Percentiles rank a stretch among this genome's conserved stretches.
These are phyloP conservation scores for Pisolithus microcarpus DNA, from an alignment of 768 basidiomycete species.

Conservation along the genomic window DNA sequence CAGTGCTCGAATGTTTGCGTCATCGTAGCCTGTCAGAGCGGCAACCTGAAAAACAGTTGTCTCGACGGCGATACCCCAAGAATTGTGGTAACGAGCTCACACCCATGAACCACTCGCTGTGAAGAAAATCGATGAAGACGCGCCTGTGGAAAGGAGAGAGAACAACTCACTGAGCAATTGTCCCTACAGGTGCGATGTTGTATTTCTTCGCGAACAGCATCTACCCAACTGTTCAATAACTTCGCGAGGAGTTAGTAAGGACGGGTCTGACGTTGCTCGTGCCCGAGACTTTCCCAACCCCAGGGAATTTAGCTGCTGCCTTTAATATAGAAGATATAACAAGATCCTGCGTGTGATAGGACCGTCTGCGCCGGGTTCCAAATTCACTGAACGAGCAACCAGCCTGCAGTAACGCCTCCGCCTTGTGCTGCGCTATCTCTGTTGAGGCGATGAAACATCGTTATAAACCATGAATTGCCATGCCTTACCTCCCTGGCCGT, in stretches of 20 bases:
- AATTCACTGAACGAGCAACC: slow-evolving; percentile 79
- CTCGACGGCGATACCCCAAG: not conserved
- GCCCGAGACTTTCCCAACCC: slow-evolving; percentile 48
- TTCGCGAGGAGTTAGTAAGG: slow-evolving; percentile 9
- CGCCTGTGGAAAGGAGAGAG: not conserved
- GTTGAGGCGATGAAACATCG: slow-evolving; percentile 2
- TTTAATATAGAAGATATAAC: slow-evolving; percentile 62
- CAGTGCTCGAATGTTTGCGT: slow-evolving; percentile 66
- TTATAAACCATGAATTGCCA: not conserved
- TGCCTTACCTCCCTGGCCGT: slow-evolving; percentile 65
- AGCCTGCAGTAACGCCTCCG: slow-evolving; percentile 47
- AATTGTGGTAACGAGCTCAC: slow-evolving; percentile 32
- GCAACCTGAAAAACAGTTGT: slow-evolving; percentile 47
- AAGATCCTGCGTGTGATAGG: slow-evolving; percentile 66
- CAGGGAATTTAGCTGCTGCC: slow-evolving; percentile 47
- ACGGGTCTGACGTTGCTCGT: slow-evolving; percentile 72
- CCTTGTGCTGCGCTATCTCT: slow-evolving; percentile 77
- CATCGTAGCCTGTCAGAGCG: slow-evolving; percentile 76
- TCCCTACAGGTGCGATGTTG: slow-evolving; percentile 60
- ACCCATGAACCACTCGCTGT: slow-evolving; percentile 88
- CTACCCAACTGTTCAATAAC: slow-evolving; percentile 32
- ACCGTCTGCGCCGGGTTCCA: slow-evolving; percentile 77
- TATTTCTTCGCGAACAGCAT: slow-evolving; percentile 80
- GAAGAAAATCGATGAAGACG: slow-evolving; percentile 3
- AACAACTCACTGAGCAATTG: slow-evolving; percentile 72